phyloP scores from a whole-genome alignment of 257 asterid genomes.

The Henckelia pumila region DNA sequence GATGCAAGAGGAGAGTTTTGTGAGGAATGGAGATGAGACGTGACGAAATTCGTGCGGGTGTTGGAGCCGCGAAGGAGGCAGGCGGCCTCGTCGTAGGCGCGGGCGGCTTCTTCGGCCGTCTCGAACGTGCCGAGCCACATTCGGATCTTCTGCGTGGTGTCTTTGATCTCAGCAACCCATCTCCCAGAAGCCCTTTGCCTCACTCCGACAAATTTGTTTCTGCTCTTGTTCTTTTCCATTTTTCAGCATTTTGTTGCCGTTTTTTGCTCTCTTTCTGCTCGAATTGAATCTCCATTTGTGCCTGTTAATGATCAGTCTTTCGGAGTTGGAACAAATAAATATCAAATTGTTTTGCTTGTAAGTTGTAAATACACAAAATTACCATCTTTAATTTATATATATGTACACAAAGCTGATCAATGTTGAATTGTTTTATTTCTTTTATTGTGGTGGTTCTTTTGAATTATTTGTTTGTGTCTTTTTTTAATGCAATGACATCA shows the following conservation, averaged over 20 bases:
- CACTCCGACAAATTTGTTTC: conserved; percentile 49
- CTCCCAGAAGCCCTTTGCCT: conserved; percentile 75
- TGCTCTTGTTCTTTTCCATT: conserved; percentile 26
- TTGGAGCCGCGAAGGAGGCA: conserved; percentile 62
- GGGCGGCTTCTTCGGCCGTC: conserved; percentile 64
- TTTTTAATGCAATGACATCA: conserved; percentile 22
- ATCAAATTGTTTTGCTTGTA: conserved; percentile 22
- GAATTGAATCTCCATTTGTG: conserved; percentile 52
- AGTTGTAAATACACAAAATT: conserved; percentile 14
- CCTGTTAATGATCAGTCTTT: background rate
- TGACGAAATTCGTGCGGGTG: conserved; percentile 56
- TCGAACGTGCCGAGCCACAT: conserved; percentile 76
- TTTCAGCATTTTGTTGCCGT: background rate
- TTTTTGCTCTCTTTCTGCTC: conserved; percentile 39
- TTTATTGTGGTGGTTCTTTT: background rate
- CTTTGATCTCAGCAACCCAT: conserved; percentile 78
- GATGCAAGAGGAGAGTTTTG: conserved; percentile 58
- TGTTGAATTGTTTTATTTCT: background rate
- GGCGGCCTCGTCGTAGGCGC: conserved; percentile 68
- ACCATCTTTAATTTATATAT: conserved; percentile 1
- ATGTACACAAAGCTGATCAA: background rate
- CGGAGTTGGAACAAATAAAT: background rate
- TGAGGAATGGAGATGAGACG: conserved; percentile 30
- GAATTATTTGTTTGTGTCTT: conserved; percentile 18
- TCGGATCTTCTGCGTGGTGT: conserved; percentile 63